Percentiles rank a stretch among this genome's conserved stretches.
Evolutionary conservation across 345 rosid species (phyloP).

Genomic region (Litchi chinensis): DNA sequence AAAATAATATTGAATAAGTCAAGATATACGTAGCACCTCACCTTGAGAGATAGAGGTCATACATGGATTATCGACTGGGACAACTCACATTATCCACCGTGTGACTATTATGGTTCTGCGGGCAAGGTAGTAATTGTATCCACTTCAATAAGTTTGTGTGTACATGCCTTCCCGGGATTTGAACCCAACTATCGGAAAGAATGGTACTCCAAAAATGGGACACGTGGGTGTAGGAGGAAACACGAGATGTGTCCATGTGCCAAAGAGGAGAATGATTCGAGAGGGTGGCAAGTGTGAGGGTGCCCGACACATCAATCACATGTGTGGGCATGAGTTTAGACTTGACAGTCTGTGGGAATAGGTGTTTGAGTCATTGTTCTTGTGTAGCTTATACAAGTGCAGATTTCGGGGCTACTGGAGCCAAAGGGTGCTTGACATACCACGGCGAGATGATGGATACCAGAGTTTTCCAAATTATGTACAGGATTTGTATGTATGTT

Average conservation of each 20-base stretch:
- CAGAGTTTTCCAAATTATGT: slow-evolving; percentile 32
- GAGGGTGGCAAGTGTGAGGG: slow-evolving; percentile 40
- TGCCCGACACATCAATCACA: slow-evolving; percentile 52
- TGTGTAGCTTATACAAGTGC: slow-evolving; percentile 56
- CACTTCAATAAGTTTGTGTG: slow-evolving; percentile 39
- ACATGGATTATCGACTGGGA: slow-evolving; percentile 50
- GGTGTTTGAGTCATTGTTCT: slow-evolving; percentile 51
- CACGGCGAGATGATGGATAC: slow-evolving; percentile 46
- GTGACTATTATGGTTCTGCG: slow-evolving; percentile 65
- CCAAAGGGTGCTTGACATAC: slow-evolving; percentile 43
- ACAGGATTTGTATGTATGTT: slow-evolving; percentile 38
- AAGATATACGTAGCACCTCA: slow-evolving; percentile 42
- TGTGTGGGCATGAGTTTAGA: slow-evolving; percentile 41
- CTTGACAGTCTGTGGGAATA: slow-evolving; percentile 37
- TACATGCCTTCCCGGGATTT: slow-evolving; percentile 60
- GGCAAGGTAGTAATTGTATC: slow-evolving; percentile 48
- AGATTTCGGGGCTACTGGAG: slow-evolving; percentile 17
- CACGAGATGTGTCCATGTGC: slow-evolving; percentile 20
- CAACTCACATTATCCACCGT: slow-evolving; percentile 49
- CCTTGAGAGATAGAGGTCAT: slow-evolving; percentile 39
- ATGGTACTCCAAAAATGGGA: slow-evolving; percentile 12
- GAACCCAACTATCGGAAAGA: slow-evolving; percentile 47
- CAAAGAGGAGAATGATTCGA: slow-evolving; percentile 53
- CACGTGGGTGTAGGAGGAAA: slow-evolving; percentile 55
- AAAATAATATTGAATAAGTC: slow-evolving; percentile 54